Percentiles rank a stretch among this genome's conserved stretches.
These are phyloP conservation scores for Cryptosporidium ubiquitum DNA, from an alignment of 169 alveolate genomes.

Conservation along the genomic window DNA sequence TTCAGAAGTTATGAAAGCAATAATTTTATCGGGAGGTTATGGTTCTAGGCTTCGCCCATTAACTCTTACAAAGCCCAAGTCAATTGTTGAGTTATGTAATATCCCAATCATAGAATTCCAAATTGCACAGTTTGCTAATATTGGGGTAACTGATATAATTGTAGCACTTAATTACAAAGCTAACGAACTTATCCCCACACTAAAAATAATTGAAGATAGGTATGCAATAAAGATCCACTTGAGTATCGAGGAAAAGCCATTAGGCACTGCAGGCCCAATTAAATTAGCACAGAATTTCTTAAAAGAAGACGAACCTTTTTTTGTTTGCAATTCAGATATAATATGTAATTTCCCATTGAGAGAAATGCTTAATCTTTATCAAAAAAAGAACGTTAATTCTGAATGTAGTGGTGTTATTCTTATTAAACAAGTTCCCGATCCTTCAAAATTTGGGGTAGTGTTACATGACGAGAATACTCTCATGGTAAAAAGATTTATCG, in stretches of 20 bases:
- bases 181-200: slow-evolving; percentile 81
- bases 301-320: slow-evolving; percentile 88
- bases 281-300: slow-evolving; percentile 89
- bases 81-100: slow-evolving; percentile 95
- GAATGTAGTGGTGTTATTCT: slow-evolving; percentile 79
- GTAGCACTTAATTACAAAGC: slow-evolving; percentile 91
- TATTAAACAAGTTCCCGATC: slow-evolving; percentile 94
- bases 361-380: slow-evolving; percentile 92
- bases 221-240: slow-evolving; percentile 90
- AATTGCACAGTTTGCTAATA: slow-evolving; percentile 74
- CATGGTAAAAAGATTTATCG: slow-evolving; percentile 90
- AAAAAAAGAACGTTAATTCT: slow-evolving; percentile 86
- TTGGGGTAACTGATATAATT: slow-evolving; percentile 84
- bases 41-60: slow-evolving; percentile 99
- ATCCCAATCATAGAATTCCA: slow-evolving; percentile 93
- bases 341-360: slow-evolving; percentile 95
- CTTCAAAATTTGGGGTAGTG: slow-evolving; percentile 97
- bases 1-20: slow-evolving; percentile 91
- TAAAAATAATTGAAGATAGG: slow-evolving; percentile 83
- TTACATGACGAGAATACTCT: slow-evolving; percentile 87
- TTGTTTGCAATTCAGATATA: slow-evolving; percentile 96
- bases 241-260: slow-evolving; percentile 94
- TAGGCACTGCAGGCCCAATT: slow-evolving; percentile 94
- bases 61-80: slow-evolving; percentile 96
- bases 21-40: slow-evolving; percentile 97